A percentile compares a stretch with the other conserved stretches of the same genome.
Conservation (phyloP, 148 eudicot species). For the Chenopodium formosanum region DNA sequence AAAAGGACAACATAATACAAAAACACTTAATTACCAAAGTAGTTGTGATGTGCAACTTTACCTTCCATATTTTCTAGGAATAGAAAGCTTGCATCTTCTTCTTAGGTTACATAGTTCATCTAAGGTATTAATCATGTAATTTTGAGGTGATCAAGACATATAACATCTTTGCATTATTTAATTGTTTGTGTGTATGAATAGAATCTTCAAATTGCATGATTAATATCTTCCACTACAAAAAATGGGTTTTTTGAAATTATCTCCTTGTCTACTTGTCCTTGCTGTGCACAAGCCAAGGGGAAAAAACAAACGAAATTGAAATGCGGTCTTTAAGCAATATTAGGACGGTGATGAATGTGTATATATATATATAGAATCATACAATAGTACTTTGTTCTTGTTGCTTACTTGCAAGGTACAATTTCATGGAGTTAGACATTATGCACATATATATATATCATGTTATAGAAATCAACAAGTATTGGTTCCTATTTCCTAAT, state of each 20-base stretch:
- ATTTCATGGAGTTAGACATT: too few relatives aligned
- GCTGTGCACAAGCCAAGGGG: slow-evolving; percentile 2
- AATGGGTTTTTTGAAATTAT: neutral
- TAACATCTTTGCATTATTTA: neutral
- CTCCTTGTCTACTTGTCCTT: neutral
- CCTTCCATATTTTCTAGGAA: neutral
- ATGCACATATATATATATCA: too few relatives aligned
- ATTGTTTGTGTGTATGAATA: neutral
- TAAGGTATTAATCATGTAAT: neutral
- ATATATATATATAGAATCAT: neutral
- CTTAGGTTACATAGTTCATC: neutral
- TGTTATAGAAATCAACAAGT: too few relatives aligned
- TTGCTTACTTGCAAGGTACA: neutral
- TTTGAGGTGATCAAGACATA: slow-evolving; percentile 4
- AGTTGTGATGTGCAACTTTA: neutral
- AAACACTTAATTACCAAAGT: neutral
- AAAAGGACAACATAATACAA: neutral
- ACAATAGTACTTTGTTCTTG: neutral
- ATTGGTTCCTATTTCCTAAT: too few relatives aligned
- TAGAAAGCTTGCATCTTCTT: neutral
- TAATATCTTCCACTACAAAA: neutral
- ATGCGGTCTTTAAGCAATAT: neutral
- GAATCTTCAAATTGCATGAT: neutral
- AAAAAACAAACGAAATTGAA: neutral
- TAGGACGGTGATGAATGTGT: neutral